Conservation (phyloP, 345 rosid species). For the Ceriops tagal region DNA sequence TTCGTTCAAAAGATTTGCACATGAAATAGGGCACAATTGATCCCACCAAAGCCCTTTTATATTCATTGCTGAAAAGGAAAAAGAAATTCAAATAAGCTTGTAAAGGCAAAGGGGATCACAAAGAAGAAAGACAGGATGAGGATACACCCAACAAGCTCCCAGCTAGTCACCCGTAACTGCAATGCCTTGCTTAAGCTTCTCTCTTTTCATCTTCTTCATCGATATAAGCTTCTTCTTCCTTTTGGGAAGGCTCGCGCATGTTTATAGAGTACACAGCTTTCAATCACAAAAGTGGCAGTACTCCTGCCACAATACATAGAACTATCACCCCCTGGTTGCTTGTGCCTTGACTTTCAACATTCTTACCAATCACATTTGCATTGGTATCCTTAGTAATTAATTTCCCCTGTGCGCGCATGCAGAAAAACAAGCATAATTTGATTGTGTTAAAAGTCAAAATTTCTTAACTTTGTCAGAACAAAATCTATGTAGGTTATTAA, state of each 20-base stretch:
- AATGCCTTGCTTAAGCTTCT: conserved; percentile 1
- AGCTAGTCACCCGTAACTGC: not conserved
- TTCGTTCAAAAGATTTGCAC: too few relatives aligned
- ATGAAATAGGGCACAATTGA: too few relatives aligned
- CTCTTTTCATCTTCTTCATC: conserved; percentile 13
- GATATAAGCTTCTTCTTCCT: conserved; percentile 12
- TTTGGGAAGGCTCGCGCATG: conserved; percentile 8
- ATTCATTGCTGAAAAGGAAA: too few relatives aligned
- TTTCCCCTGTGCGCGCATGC: not conserved
- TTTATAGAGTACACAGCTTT: not conserved
- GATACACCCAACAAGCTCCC: not conserved
- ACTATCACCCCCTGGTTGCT: not conserved
- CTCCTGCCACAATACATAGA: not conserved
- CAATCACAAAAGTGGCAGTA: not conserved
- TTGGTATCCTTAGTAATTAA: not conserved
- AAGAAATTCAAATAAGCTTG: too few relatives aligned
- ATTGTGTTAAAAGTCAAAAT: not conserved
- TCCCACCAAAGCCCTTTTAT: too few relatives aligned
- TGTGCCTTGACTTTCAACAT: not conserved
- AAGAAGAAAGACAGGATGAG: not conserved
- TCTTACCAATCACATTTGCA: not conserved
- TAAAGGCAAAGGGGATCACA: too few relatives aligned
- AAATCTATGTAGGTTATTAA: too few relatives aligned
- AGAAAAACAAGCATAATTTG: not conserved
- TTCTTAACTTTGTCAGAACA: too few relatives aligned